These are phyloP conservation scores for Brettanomyces bruxellensis DNA, from an alignment of 805 yeast genomes.

Conservation along the genomic window DNA sequence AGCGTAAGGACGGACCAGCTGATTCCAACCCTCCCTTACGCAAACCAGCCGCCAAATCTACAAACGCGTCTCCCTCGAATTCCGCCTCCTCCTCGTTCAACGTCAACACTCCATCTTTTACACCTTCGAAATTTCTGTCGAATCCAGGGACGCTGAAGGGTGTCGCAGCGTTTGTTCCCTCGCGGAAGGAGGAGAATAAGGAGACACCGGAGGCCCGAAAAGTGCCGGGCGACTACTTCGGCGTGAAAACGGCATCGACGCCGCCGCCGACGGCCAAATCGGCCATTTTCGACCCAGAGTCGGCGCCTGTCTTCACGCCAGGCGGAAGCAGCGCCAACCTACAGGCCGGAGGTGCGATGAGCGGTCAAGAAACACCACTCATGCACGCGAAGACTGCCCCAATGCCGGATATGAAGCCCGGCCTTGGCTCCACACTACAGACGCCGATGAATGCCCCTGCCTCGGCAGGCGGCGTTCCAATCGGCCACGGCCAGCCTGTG, in stretches of 20 bases:
- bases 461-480: not conserved
- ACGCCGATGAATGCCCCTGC: conserved; percentile 1
- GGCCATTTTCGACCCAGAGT: conserved; percentile 17
- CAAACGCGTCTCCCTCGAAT: not conserved
- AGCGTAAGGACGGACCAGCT: not conserved
- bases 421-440: conserved; percentile 10
- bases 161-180: not conserved
- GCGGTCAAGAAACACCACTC: not conserved
- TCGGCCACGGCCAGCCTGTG: not conserved
- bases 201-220: not conserved
- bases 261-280: not conserved
- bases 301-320: conserved; percentile 25
- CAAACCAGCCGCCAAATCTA: not conserved
- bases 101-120: conserved; percentile 1
- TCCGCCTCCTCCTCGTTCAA: not conserved
- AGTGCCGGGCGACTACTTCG: conserved; percentile 1
- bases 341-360: not conserved
- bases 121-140: not conserved
- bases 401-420: conserved; percentile 29
- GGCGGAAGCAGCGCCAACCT: too few species aligned
- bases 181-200: not conserved
- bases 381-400: not conserved
- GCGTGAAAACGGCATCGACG: conserved; percentile 1
- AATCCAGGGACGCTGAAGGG: not conserved
- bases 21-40: not conserved